These are phyloP conservation scores for Diaporthe capsici DNA, from an alignment of 2,329 filamentous ascomycete genomes.

Conservation along the genomic window DNA sequence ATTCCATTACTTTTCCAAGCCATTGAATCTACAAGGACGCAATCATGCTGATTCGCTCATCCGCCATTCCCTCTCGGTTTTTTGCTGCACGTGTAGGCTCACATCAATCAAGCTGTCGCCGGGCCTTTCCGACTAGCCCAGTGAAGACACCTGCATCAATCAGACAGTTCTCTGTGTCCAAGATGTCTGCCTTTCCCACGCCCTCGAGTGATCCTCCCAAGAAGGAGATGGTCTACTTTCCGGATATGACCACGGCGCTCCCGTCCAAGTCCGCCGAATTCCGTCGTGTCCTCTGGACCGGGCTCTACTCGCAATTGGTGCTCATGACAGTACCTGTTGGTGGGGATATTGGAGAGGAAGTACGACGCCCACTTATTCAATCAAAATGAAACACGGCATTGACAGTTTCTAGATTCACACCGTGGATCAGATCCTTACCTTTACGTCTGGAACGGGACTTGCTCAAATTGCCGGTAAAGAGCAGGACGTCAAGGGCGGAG, in stretches of 20 bases:
- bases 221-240: slow-evolving; percentile 73
- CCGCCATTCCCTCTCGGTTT: background rate
- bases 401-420: slow-evolving; percentile 59
- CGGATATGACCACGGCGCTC: slow-evolving; percentile 66
- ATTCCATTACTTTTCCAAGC: background rate
- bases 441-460: slow-evolving; percentile 71
- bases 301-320: slow-evolving; percentile 73
- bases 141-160: background rate
- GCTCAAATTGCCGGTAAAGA: slow-evolving; percentile 72
- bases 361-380: slow-evolving; percentile 46
- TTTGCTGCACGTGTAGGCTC: background rate
- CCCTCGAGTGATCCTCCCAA: slow-evolving; percentile 57
- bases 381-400: background rate
- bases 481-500: slow-evolving; percentile 59
- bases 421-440: slow-evolving; percentile 75
- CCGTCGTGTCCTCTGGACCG: slow-evolving; percentile 73
- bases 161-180: background rate
- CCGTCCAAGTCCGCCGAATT: slow-evolving; percentile 70
- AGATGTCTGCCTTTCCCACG: slow-evolving; percentile 49
- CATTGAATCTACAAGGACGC: accelerated
- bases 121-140: background rate
- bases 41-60: background rate
- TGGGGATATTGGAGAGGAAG: slow-evolving; percentile 77
- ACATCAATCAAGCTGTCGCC: no score
- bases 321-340: slow-evolving; percentile 75